A percentile compares a stretch with the other conserved stretches of the same genome.
Conservation (phyloP, 192 early-diverging fungal species). For the Coemansia reversa region DNA sequence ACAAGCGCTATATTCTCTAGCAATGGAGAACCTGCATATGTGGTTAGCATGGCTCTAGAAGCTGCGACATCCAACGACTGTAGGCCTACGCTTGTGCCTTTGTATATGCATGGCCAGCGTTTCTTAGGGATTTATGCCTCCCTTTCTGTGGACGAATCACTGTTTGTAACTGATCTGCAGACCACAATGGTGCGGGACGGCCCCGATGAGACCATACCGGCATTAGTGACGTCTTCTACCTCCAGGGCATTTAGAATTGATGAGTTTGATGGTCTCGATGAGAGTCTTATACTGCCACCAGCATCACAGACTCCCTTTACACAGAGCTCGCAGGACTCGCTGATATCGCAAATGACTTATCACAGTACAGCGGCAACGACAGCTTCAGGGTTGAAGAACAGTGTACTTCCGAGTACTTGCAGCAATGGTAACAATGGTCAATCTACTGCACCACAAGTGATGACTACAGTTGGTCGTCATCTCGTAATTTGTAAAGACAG, state of each 20-base stretch:
- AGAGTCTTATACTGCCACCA: slow-evolving; percentile 11
- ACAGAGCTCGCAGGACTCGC: slow-evolving; percentile 26
- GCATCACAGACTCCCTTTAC: slow-evolving; percentile 21
- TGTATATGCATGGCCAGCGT: slow-evolving; percentile 15
- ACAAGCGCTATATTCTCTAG: slow-evolving; percentile 14
- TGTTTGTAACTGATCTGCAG: slow-evolving; percentile 21
- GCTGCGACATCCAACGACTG: background rate
- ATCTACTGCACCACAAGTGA: background rate
- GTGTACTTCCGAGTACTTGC: background rate
- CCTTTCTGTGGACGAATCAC: slow-evolving; percentile 22
- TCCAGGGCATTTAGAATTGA: slow-evolving; percentile 23
- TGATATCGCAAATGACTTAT: slow-evolving; percentile 24
- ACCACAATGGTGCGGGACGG: slow-evolving; percentile 7
- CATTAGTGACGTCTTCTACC: slow-evolving; percentile 12
- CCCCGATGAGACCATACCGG: background rate
- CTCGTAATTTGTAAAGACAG: slow-evolving; percentile 16
- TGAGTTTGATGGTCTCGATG: slow-evolving; percentile 27
- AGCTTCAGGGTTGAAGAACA: background rate
- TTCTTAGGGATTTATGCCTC: slow-evolving; percentile 25
- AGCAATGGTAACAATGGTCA: background rate
- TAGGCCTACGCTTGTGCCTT: background rate
- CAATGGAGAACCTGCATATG: slow-evolving; percentile 11
- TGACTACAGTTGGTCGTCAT: slow-evolving; percentile 10
- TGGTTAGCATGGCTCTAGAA: slow-evolving; percentile 19
- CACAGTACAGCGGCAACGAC: background rate